phyloP scores from a whole-genome alignment of 331 rosid genomes.

The Quercus lobata region DNA sequence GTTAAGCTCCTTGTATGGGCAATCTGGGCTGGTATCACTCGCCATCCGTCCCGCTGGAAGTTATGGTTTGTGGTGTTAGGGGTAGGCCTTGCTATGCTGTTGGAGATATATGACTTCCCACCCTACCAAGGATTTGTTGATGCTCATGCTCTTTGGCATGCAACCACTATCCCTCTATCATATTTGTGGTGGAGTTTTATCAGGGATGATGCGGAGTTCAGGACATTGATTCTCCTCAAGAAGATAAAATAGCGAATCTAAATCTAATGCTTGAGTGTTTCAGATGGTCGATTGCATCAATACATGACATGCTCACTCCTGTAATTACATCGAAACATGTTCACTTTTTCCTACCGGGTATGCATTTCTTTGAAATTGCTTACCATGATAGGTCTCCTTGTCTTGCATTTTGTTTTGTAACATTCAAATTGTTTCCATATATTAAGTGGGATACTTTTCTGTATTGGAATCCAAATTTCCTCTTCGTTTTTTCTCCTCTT shows the following conservation, averaged over 20 bases:
- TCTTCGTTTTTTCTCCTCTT: conserved; percentile 7
- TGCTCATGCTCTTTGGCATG: conserved; percentile 77
- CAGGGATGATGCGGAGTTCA: conserved; percentile 87
- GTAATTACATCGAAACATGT: conserved; percentile 37
- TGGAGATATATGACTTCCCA: conserved; percentile 78
- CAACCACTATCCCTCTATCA: conserved; percentile 69
- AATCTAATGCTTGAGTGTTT: conserved; percentile 9
- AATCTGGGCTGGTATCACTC: conserved; percentile 51
- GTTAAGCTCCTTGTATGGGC: conserved; percentile 85
- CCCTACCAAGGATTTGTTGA: conserved; percentile 82
- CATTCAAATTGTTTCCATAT: conserved; percentile 34
- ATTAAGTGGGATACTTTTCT: conserved; percentile 27
- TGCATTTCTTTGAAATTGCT: conserved; percentile 45
- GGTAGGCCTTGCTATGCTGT: conserved; percentile 54
- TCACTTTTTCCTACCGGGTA: conserved; percentile 40
- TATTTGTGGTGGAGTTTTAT: conserved; percentile 93
- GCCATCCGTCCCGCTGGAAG: conserved; percentile 69
- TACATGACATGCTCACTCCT: conserved; percentile 26
- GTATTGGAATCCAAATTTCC: conserved; percentile 34
- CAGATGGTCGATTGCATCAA: conserved; percentile 38
- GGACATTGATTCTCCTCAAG: conserved; percentile 63
- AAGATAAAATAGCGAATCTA: conserved; percentile 45
- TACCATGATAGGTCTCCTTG: conserved; percentile 42
- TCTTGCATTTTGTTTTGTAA: conserved; percentile 29
- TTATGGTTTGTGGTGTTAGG: conserved; percentile 65